These are phyloP conservation scores for Hypoxylon sp. DNA, from an alignment of 2,329 filamentous ascomycete species.

Conservation along the genomic window DNA sequence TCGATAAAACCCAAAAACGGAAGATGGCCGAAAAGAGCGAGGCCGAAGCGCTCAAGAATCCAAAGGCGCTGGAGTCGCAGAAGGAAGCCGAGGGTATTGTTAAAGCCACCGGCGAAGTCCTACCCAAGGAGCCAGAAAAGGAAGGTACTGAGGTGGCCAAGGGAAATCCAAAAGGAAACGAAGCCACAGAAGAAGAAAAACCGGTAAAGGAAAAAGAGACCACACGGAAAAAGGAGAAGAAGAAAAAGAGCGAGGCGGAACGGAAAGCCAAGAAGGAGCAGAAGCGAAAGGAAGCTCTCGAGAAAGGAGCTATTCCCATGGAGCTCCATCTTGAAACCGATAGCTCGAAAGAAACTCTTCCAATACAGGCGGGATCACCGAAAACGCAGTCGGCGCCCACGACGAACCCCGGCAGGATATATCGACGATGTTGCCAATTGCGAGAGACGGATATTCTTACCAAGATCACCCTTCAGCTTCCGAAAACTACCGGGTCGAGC, in stretches of 20 bases:
- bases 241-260: conserved; percentile 93
- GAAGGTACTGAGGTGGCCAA: conserved; percentile 47
- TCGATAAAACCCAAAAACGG: conserved; percentile 70
- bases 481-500: conserved; percentile 73
- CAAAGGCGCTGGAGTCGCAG: conserved; percentile 69
- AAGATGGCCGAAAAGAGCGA: conserved; percentile 77
- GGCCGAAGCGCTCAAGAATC: conserved; percentile 77
- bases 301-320: conserved; percentile 86
- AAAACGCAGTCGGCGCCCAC: conserved; percentile 78
- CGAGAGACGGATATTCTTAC: conserved; percentile 93
- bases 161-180: conserved; percentile 46
- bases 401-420: conserved; percentile 91
- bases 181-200: conserved; percentile 49
- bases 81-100: conserved; percentile 61
- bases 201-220: conserved; percentile 56
- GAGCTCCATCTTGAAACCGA: conserved; percentile 81
- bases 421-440: conserved; percentile 92
- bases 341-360: conserved; percentile 58
- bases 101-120: conserved; percentile 56
- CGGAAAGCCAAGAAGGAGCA: conserved; percentile 92
- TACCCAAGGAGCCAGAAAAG: conserved; percentile 57
- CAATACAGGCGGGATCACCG: conserved; percentile 51
- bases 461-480: conserved; percentile 89
- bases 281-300: conserved; percentile 84
- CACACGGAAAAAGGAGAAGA: conserved; percentile 90